Evolutionary conservation across 179 eudicot genomes (phyloP).

Genomic region (Silene coronaria): DNA sequence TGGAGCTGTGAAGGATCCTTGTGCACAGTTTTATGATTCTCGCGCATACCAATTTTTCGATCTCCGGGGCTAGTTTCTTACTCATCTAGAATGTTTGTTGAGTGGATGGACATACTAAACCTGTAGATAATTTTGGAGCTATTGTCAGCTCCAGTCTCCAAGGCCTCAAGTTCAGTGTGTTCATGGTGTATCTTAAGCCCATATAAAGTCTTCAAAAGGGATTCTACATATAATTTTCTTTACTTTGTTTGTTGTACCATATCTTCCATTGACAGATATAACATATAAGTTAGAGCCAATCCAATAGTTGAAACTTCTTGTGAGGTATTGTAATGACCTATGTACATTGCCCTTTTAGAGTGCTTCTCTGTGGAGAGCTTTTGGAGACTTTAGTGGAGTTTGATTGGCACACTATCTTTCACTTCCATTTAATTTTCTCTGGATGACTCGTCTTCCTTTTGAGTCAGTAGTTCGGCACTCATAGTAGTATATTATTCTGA

Average conservation of each 20-base stretch:
- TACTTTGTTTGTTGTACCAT: not conserved
- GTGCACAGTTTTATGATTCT: not conserved
- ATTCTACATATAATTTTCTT: not conserved
- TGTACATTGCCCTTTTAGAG: not conserved
- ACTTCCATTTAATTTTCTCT: not conserved
- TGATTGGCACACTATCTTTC: too few relatives aligned
- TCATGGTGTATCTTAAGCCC: not conserved
- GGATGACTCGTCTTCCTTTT: not conserved
- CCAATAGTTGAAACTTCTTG: not conserved
- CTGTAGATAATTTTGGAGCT: not conserved
- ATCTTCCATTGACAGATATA: too few relatives aligned
- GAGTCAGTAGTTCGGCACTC: not conserved
- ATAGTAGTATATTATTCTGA: not conserved
- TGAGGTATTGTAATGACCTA: not conserved
- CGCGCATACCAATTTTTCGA: not conserved
- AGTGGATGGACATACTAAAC: not conserved
- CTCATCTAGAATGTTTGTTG: not conserved
- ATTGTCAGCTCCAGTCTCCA: not conserved
- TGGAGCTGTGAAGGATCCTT: not conserved
- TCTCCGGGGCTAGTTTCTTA: not conserved
- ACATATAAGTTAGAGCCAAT: not conserved
- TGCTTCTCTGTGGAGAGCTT: not conserved
- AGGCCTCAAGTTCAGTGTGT: not conserved
- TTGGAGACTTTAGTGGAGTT: too few relatives aligned
- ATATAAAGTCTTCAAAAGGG: not conserved